phyloP scores from a whole-genome alignment of 2,329 filamentous ascomycete genomes.

The Claviceps pusilla region DNA sequence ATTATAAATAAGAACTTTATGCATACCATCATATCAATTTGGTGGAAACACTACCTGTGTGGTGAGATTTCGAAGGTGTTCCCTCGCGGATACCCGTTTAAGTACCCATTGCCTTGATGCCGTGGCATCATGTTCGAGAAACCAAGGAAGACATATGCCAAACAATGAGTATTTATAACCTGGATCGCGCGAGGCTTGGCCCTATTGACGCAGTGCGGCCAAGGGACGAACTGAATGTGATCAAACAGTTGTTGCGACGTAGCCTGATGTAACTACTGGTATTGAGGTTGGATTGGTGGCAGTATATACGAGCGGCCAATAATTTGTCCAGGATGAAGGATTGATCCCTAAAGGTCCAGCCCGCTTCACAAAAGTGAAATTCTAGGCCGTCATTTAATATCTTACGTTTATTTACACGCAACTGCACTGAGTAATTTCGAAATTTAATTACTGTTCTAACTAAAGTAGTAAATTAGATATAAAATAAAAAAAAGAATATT shows the following conservation, averaged over 20 bases:
- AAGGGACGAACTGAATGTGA: not conserved
- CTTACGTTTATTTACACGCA: too few species aligned
- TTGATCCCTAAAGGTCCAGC: too few species aligned
- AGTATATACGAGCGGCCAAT: not conserved
- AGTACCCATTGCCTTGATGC: constrained; percentile 59
- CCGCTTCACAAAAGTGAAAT: too few species aligned
- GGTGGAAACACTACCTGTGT: constrained; percentile 48
- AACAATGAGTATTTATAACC: not conserved
- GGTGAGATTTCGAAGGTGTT: constrained; percentile 78
- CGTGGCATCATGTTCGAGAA: constrained; percentile 64
- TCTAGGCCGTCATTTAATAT: too few species aligned
- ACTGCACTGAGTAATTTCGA: too few species aligned
- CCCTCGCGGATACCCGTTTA: constrained; percentile 67
- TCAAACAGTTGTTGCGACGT: not conserved
- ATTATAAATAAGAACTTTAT: not conserved
- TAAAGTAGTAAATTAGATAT: too few species aligned
- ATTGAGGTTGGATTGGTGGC: not conserved
- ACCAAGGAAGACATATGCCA: constrained; percentile 15
- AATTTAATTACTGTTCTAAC: too few species aligned
- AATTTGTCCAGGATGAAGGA: not conserved
- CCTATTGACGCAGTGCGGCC: not conserved
- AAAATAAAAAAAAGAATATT: too few species aligned
- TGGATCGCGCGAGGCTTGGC: not conserved
- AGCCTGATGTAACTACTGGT: not conserved
- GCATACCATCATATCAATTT: not conserved